phyloP scores from a whole-genome alignment of 768 basidiomycete species.

The Lactifluus piperatus region DNA sequence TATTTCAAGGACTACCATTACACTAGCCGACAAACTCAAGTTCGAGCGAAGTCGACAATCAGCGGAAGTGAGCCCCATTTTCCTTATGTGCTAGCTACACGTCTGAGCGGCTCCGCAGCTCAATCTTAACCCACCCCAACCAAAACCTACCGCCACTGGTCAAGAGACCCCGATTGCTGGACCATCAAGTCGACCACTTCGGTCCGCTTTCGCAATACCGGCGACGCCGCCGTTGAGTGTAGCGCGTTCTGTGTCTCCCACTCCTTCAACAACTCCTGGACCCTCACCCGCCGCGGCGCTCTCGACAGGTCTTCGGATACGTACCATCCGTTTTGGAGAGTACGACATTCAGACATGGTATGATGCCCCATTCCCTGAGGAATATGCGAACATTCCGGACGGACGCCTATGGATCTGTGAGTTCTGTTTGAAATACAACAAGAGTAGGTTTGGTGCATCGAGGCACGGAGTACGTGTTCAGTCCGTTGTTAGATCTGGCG shows the following conservation, averaged over 20 bases:
- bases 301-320: constrained; percentile 55
- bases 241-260: constrained; percentile 27
- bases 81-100: neutral
- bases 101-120: neutral
- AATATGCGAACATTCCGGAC: constrained; percentile 87
- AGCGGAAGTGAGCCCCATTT: constrained; percentile 55
- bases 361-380: constrained; percentile 97
- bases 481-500: neutral
- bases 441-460: constrained; percentile 76
- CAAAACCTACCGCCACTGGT: constrained; percentile 40
- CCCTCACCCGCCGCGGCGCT: constrained; percentile 12
- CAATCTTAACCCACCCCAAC: constrained; percentile 28
- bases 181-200: constrained; percentile 53
- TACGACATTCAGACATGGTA: constrained; percentile 98
- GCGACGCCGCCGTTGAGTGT: constrained; percentile 25
- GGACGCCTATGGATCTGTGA: constrained; percentile 95
- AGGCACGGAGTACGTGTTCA: constrained; percentile 68
- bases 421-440: constrained; percentile 97
- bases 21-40: constrained; percentile 47
- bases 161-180: constrained; percentile 38
- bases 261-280: constrained; percentile 32
- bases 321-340: constrained; percentile 79
- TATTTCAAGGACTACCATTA: constrained; percentile 57
- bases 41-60: constrained; percentile 65
- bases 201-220: constrained; percentile 41